These are phyloP conservation scores for Anthostomella pinea DNA, from an alignment of 2,329 filamentous ascomycete genomes.

Conservation along the genomic window DNA sequence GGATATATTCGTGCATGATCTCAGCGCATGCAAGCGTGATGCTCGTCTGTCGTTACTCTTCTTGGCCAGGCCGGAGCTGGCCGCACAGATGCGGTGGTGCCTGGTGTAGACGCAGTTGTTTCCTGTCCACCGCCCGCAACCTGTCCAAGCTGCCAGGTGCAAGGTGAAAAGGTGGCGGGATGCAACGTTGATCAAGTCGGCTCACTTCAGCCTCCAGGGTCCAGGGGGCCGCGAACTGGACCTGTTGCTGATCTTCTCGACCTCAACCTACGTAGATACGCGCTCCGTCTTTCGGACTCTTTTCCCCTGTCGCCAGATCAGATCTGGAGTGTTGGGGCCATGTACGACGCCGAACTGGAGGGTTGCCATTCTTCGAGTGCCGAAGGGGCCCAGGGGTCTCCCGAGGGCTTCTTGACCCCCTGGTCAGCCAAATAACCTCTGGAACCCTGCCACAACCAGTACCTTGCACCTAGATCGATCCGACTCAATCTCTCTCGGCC, in stretches of 20 bases:
- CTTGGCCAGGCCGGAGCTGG: constrained; percentile 23
- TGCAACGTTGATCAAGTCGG: constrained; percentile 1
- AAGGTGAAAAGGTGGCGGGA: constrained; percentile 1
- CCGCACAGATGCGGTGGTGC: constrained; percentile 16
- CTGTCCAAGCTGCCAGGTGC: no score
- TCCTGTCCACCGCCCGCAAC: no score
- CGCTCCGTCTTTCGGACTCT: no score
- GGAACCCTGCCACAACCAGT: constrained; percentile 29
- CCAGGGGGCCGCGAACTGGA: no score
- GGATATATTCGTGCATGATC: constrained; percentile 32
- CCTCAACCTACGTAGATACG: no score
- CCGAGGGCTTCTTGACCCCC: constrained; percentile 15
- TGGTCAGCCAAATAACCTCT: constrained; percentile 27
- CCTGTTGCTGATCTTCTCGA: no score
- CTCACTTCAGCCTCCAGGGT: no score
- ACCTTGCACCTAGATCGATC: constrained; percentile 25
- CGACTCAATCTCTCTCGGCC: constrained; percentile 30
- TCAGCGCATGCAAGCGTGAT: constrained; percentile 29
- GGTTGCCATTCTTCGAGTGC: constrained; percentile 3
- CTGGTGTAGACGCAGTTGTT: no score
- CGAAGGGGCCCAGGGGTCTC: constrained; percentile 15
- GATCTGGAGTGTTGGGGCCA: no score
- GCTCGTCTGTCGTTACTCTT: constrained; percentile 34
- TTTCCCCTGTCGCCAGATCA: no score
- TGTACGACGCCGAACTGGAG: no score